Evolutionary conservation across 139 green algal genomes (phyloP), one percentile per base, ranked within the genome.

Genomic region (Auxenochlorella pyrenoidosa): DNA sequence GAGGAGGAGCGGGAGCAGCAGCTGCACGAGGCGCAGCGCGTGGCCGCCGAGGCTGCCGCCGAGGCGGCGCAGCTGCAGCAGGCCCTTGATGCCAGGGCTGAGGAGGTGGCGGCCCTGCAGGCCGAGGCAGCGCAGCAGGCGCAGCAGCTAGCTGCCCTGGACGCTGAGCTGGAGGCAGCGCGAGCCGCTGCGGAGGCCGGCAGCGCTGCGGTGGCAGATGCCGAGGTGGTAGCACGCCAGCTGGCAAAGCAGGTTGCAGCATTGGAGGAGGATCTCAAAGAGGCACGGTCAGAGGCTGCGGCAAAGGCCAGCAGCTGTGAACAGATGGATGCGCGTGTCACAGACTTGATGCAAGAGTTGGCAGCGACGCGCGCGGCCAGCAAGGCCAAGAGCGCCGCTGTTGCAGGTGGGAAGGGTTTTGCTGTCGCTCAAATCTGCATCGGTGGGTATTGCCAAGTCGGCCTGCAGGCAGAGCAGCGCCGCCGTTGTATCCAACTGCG

Each of bases 1-100:
- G 66, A 36, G 19, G 13, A 79, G 44, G 54, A 75, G 21, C 83
- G 82, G 13, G 13, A 40, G 4, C 30, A 34, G 30, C 83, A 38
- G n/a, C 71, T 87, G 54, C 36, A 82, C 51, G 60, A 72, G 54
- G 71, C 41, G 26, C 58, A 65, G 10, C 36, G 60, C 63, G 32
- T 47, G 4, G 34, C 51, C 41, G 3, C 36, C 2, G 59, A 12
- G 8, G 34, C 66, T 12, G 44, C 66, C 5, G 21, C 68, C 21
- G 82, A 87, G 68, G 82, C 68, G 8, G 68, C 44, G n/a, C 68
- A 71, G 66, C 44, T 79, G 66, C 47, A 59, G 10, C 43, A 79
- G 44, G 43, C 58, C 24, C 43, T 87, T n/a, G 68, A 87, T 28
- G 47, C 47, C 40, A 71, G 70, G 44, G 47, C 44, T 5, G 68